These are phyloP conservation scores for Ophiostoma perfectum DNA, from an alignment of 2,329 filamentous ascomycete genomes.

Conservation along the genomic window DNA sequence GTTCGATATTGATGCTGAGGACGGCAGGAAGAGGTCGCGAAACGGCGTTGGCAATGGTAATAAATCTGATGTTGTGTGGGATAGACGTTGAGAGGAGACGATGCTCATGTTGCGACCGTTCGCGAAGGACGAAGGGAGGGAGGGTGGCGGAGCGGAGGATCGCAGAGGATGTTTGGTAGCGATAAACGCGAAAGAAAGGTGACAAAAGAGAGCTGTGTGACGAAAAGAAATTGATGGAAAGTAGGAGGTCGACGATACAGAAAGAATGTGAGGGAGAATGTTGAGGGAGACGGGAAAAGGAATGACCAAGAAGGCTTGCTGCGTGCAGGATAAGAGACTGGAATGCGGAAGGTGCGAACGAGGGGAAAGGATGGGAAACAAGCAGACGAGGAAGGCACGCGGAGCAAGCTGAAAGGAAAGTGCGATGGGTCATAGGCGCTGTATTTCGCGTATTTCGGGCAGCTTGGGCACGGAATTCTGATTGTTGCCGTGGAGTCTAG, in stretches of 20 bases:
- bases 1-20: background rate
- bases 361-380: constrained; percentile 7
- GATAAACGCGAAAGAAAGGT: constrained; percentile 8
- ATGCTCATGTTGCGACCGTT: constrained; percentile 17
- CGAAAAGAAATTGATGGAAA: background rate
- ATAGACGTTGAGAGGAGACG: background rate
- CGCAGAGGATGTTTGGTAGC: constrained; percentile 2
- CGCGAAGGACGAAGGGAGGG: constrained; percentile 2
- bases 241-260: background rate
- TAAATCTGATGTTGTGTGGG: constrained; percentile 1
- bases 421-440: constrained; percentile 1
- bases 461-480: constrained; percentile 1
- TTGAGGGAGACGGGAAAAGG: constrained; percentile 1
- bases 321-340: background rate
- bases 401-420: constrained; percentile 11
- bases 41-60: constrained; percentile 9
- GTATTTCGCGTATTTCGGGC: background rate
- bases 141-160: constrained; percentile 4
- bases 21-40: background rate
- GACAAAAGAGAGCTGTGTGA: constrained; percentile 6
- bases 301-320: background rate
- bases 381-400: constrained; percentile 1
- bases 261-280: constrained; percentile 3
- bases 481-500: constrained; percentile 5
- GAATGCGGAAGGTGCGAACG: constrained; percentile 15